Evolutionary conservation across 192 early-diverging fungal genomes (phyloP).

Genomic region (Podila epicladia): DNA sequence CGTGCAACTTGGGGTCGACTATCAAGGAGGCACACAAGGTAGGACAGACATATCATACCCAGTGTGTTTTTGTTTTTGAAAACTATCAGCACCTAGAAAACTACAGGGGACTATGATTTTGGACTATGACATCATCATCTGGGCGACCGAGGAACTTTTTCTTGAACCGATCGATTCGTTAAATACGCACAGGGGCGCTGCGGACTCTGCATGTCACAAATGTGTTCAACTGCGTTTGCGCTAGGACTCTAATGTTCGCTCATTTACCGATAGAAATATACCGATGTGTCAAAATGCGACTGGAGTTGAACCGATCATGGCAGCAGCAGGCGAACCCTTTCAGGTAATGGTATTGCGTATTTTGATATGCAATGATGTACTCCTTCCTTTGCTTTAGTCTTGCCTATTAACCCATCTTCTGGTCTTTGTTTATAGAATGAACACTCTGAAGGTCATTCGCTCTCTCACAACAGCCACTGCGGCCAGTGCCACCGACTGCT

Average conservation of each 20-base stretch:
- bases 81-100: too few relatives aligned
- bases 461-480: slow-evolving; percentile 58
- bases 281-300: slow-evolving; percentile 90
- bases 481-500: slow-evolving; percentile 70
- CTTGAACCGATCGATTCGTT: too few relatives aligned
- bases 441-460: slow-evolving; percentile 56
- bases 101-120: too few relatives aligned
- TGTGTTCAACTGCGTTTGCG: too few relatives aligned
- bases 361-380: neutral
- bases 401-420: neutral
- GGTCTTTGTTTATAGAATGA: slow-evolving; percentile 31
- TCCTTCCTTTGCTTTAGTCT: neutral
- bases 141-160: too few relatives aligned
- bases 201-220: too few relatives aligned
- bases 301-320: slow-evolving; percentile 79
- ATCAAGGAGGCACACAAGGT: slow-evolving; percentile 89
- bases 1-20: slow-evolving; percentile 94
- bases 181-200: too few relatives aligned
- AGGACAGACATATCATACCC: neutral
- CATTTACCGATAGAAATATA: slow-evolving; percentile 75
- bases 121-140: too few relatives aligned
- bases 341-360: slow-evolving; percentile 43
- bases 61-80: too few relatives aligned
- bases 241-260: neutral
- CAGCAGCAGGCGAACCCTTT: slow-evolving; percentile 73